Percentiles rank a stretch among this genome's conserved stretches.
Evolutionary conservation across 2,329 filamentous ascomycete species (phyloP).

Genomic region (Stylonectria norvegica): DNA sequence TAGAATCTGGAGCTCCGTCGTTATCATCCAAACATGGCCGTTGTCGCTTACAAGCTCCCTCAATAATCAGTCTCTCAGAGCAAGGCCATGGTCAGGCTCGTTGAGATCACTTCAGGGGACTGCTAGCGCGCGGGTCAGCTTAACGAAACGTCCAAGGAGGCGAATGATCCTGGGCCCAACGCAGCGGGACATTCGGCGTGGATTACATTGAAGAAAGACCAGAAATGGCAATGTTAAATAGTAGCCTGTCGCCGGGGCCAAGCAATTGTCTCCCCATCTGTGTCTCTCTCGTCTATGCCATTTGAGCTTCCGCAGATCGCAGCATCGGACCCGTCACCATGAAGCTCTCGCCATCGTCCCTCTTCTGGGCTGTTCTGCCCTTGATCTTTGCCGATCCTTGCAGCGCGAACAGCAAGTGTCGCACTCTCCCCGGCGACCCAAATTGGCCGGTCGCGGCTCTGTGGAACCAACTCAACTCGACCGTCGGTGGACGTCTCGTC

Average conservation of each 20-base stretch:
- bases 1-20: too few species aligned
- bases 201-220: not conserved
- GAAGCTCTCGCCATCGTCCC: slow-evolving; percentile 13
- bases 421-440: slow-evolving; percentile 47
- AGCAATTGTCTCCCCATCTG: slow-evolving; percentile 1
- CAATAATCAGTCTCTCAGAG: too few species aligned
- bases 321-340: slow-evolving; percentile 6
- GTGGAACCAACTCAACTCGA: slow-evolving; percentile 3
- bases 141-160: too few species aligned
- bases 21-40: too few species aligned
- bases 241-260: not conserved
- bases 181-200: not conserved
- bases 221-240: slow-evolving; percentile 3
- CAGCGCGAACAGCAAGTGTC: slow-evolving; percentile 31
- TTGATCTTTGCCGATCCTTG: slow-evolving; percentile 8
- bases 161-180: not conserved
- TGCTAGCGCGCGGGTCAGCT: too few species aligned
- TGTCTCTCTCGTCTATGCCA: not conserved
- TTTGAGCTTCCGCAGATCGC: not conserved
- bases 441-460: slow-evolving; percentile 47
- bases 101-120: too few species aligned
- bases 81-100: too few species aligned
- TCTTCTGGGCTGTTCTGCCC: slow-evolving; percentile 13
- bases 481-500: slow-evolving; percentile 46
- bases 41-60: too few species aligned